A percentile compares a stretch with the other conserved stretches of the same genome.
Conservation (phyloP, 306 rosid species). For the Aeschynomene evenia region DNA sequence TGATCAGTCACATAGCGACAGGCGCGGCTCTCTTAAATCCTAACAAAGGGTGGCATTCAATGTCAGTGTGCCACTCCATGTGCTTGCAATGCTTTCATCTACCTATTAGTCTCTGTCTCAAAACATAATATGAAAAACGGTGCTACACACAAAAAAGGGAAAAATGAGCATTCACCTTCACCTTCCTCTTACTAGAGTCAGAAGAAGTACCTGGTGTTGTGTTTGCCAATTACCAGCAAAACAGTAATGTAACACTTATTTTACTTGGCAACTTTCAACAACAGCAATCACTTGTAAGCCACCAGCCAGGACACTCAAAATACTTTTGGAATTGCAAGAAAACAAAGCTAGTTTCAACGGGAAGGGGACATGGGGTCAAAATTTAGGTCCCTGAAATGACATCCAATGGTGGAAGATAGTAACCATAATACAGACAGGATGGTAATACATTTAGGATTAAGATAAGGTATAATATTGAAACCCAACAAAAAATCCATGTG, state of each 20-base stretch:
- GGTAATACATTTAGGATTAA: conserved; percentile 11
- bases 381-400: conserved; percentile 22
- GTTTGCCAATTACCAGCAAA: background rate
- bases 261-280: background rate
- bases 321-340: conserved; percentile 3
- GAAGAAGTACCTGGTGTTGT: background rate
- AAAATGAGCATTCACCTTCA: conserved; percentile 8
- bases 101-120: background rate
- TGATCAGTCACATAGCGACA: background rate
- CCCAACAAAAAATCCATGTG: conserved; percentile 31
- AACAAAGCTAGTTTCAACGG: conserved; percentile 1
- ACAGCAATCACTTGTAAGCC: background rate
- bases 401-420: conserved; percentile 24
- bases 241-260: background rate
- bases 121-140: background rate
- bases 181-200: background rate
- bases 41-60: conserved; percentile 14
- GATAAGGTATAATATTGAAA: conserved; percentile 30
- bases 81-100: background rate
- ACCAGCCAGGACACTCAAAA: background rate
- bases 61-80: background rate
- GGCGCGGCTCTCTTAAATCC: background rate
- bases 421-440: conserved; percentile 20
- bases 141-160: background rate
- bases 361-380: conserved; percentile 9